These are phyloP conservation scores for Trapa incisa DNA, from an alignment of 345 rosid species.

Conservation along the genomic window DNA sequence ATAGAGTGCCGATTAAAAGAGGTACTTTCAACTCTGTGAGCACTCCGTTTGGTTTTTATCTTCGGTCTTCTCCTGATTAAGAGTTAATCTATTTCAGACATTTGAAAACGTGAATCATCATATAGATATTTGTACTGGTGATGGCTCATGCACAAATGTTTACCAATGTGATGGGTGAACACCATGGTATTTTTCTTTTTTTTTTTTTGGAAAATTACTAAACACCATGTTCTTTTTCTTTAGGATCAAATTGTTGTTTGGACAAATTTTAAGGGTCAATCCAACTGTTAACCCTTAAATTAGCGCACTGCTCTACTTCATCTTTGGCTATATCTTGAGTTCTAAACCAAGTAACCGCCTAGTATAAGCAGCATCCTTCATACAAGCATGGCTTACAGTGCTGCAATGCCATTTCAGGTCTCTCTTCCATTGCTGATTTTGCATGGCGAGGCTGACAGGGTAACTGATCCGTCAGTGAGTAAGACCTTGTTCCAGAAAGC, in stretches of 20 bases:
- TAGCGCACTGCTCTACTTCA: background rate
- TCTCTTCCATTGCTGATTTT: constrained; percentile 67
- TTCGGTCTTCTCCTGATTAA: background rate
- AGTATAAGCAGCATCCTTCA: background rate
- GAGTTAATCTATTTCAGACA: background rate
- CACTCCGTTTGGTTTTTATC: background rate
- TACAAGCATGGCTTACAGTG: background rate
- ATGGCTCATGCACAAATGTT: background rate
- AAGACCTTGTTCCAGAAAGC: constrained; percentile 70
- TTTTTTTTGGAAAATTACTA: too few species aligned
- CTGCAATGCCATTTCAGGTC: constrained; percentile 30
- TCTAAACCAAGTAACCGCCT: background rate
- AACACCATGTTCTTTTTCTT: too few species aligned
- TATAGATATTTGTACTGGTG: background rate
- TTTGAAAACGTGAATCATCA: too few species aligned
- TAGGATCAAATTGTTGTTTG: too few species aligned
- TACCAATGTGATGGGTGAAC: too few species aligned
- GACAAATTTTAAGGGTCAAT: too few species aligned
- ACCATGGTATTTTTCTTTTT: too few species aligned
- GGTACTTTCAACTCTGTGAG: constrained; percentile 16
- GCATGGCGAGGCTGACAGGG: constrained; percentile 74
- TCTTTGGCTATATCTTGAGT: background rate
- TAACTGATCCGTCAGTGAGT: constrained; percentile 91
- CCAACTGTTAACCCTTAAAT: background rate
- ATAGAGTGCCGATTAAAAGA: constrained; percentile 53